Conservation (phyloP, 2,329 filamentous ascomycete genomes). For the Teratosphaeria destructans region DNA sequence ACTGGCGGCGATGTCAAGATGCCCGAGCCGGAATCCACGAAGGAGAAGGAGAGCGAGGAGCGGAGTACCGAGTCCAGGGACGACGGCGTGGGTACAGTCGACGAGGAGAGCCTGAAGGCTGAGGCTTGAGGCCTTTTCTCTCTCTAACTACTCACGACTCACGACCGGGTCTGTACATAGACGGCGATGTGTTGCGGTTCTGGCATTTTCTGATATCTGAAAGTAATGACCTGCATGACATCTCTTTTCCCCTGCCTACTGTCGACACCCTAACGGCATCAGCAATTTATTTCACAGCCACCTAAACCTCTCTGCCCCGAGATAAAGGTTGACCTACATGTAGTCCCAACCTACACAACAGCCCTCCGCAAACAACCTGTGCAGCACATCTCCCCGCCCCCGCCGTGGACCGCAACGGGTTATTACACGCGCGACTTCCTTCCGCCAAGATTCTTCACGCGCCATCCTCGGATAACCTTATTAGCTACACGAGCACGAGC, state of each 20-base stretch:
- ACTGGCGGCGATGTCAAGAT: constrained; percentile 22
- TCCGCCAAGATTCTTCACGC: no score
- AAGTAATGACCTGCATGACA: neutral
- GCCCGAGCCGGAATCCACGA: constrained; percentile 8
- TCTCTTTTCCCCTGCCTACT: neutral
- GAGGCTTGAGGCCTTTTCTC: neutral
- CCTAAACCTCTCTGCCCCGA: no score
- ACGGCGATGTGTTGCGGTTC: neutral
- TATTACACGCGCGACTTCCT: no score
- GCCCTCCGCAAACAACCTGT: no score
- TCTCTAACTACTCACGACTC: neutral
- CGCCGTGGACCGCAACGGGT: no score
- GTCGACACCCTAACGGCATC: no score
- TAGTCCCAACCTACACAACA: no score
- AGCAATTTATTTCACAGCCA: no score
- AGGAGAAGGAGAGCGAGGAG: constrained; percentile 16
- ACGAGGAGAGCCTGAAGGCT: neutral
- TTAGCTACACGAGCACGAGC: no score
- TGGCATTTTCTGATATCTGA: neutral
- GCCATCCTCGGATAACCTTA: no score
- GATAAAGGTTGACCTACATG: no score
- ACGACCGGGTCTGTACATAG: neutral
- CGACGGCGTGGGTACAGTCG: constrained; percentile 22
- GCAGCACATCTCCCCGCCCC: no score
- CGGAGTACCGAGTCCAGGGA: constrained; percentile 20